These are phyloP conservation scores for Colletotrichum lentis DNA, from an alignment of 2,329 filamentous ascomycete species.

Conservation along the genomic window DNA sequence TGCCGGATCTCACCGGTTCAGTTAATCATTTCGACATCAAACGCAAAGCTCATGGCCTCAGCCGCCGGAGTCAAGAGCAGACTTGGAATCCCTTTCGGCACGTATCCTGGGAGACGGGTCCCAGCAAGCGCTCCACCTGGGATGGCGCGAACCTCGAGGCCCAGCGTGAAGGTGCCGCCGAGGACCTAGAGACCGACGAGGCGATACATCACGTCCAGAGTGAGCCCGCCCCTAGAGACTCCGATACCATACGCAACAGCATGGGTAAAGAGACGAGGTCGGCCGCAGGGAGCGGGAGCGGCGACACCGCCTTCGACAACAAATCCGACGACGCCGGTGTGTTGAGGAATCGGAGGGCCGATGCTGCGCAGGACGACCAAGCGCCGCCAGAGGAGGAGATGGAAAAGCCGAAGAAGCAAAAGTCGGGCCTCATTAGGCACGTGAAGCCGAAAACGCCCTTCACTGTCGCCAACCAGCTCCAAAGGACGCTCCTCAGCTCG, in stretches of 20 bases:
- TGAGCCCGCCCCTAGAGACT: conserved; percentile 44
- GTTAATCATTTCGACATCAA: conserved; percentile 58
- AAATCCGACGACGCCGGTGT: conserved; percentile 41
- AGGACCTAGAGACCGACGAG: conserved; percentile 42
- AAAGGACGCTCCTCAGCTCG: conserved; percentile 78
- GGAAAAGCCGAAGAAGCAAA: conserved; percentile 53
- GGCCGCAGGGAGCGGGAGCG: conserved; percentile 37
- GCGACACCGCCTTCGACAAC: conserved; percentile 38
- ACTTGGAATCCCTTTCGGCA: conserved; percentile 57
- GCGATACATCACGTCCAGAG: conserved; percentile 49
- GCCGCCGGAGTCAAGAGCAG: conserved; percentile 50
- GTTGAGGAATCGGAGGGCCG: conserved; percentile 47
- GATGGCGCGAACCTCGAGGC: conserved; percentile 48
- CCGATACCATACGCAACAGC: conserved; percentile 41
- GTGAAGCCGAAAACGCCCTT: conserved; percentile 63
- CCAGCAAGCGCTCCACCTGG: conserved; percentile 47
- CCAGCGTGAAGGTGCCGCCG: conserved; percentile 39
- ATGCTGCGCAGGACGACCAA: conserved; percentile 40
- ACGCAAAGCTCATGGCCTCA: conserved; percentile 54
- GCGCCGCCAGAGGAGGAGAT: conserved; percentile 43
- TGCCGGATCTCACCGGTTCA: conserved; percentile 41
- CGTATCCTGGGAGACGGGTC: conserved; percentile 47
- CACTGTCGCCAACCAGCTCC: conserved; percentile 71
- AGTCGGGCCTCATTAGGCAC: conserved; percentile 54
- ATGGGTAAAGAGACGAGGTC: conserved; percentile 33